Base-by-base conservation (phyloP, 2,329 filamentous ascomycete genomes). In the Fusarium sp. region DNA sequence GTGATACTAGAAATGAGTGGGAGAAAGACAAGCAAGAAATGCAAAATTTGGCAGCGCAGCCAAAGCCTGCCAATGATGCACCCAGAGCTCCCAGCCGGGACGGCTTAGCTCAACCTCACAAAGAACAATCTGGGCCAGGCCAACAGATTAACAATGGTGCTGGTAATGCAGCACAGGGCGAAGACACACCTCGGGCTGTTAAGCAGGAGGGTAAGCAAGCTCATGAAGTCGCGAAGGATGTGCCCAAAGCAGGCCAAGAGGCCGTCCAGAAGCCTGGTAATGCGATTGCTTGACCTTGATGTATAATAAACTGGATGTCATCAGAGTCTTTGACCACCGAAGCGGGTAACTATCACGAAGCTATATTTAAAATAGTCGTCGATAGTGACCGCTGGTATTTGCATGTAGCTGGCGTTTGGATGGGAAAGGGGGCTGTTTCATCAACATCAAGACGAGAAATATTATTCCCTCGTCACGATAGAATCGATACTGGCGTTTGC, bases 21-120 rank as follows among this genome's bases (percentile, higher is more conserved):
- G 92, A 97, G 77, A 91, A 94, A 79, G 95, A 98, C 78, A 97
- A 96, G 82, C 86, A 89, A 7, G 89, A 90, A 41, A 90, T 98
- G 74, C 87, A 91, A 70, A 87, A 93, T 65, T 83, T 92, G 55
- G 87, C 67, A 57, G 62, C 71, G 30, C 65, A 77, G 50, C 71
- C 73, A 42, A 67, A 58, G 23, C 44, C 54, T 18, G 51, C 46
- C 43, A 62, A 69, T 19, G 65, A 66, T 18, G 48, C 56, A 48
- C 69, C 50, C 34, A 69, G 73, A 41, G 53, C 65, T 28, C 60
- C 64, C 13, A 70, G 57, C 13, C 57, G 69, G 59, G 67, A 59
- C 26, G 62, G 63, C 39, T 45, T 64, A 52, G 67, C 59, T 7
- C 65, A 61, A 28, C 51, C 67, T 9, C 64, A 61, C 18, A 67